Conservation (phyloP, 2,329 filamentous ascomycete species). For the Aureobasidium mangrovei region DNA sequence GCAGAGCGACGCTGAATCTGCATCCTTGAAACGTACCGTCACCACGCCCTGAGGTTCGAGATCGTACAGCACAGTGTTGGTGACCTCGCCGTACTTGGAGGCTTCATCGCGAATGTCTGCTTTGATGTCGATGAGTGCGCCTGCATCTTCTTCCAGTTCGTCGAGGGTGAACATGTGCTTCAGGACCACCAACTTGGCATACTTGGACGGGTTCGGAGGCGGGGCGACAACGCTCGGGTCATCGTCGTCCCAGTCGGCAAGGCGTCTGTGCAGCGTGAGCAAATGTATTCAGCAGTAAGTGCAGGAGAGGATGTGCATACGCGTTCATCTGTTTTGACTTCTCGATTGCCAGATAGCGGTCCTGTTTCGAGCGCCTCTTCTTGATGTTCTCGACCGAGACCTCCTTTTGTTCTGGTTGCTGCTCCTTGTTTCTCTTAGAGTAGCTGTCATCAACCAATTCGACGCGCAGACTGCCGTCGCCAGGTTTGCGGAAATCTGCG, state of each 20-base stretch:
- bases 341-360: constrained; percentile 74
- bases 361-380: constrained; percentile 54
- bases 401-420: constrained; percentile 49
- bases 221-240: constrained; percentile 51
- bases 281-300: neutral
- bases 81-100: constrained; percentile 74
- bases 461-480: constrained; percentile 62
- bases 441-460: constrained; percentile 81
- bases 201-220: constrained; percentile 46
- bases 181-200: constrained; percentile 76
- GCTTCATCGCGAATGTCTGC: constrained; percentile 90
- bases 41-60: constrained; percentile 76
- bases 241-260: constrained; percentile 94
- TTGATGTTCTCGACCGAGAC: constrained; percentile 40
- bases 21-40: constrained; percentile 69
- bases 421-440: constrained; percentile 50
- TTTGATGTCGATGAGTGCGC: constrained; percentile 80
- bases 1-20: constrained; percentile 63
- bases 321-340: constrained; percentile 80
- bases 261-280: constrained; percentile 49
- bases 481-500: constrained; percentile 65
- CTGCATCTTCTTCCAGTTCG: constrained; percentile 77
- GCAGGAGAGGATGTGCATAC: constrained; percentile 29
- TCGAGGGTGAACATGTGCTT: constrained; percentile 87
- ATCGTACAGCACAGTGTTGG: constrained; percentile 86